Evolutionary conservation across 1,284 basidiomycete genomes (phyloP).

Genomic region (Puccinia coronata): DNA sequence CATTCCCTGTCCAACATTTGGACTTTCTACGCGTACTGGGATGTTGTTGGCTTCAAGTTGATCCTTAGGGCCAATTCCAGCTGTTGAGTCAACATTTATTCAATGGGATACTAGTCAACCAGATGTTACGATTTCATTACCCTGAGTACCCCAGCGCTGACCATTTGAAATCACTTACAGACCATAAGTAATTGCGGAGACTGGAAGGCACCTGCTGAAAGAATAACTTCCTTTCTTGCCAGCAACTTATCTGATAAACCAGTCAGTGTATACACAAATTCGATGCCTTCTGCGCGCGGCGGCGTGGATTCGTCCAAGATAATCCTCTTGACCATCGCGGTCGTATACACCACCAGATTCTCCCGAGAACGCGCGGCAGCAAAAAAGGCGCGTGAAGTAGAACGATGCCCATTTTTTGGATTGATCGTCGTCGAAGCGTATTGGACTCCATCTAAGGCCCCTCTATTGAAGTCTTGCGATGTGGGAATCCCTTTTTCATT

Average conservation of each 20-base stretch:
- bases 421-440: constrained; percentile 38
- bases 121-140: no score
- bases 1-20: constrained; percentile 34
- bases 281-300: constrained; percentile 22
- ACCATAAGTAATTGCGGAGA: constrained; percentile 56
- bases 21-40: constrained; percentile 20
- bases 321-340: constrained; percentile 25
- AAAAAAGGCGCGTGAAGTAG: constrained; percentile 25
- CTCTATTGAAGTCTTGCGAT: constrained; percentile 22
- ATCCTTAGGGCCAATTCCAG: constrained; percentile 35
- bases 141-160: no score
- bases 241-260: neutral
- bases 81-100: neutral
- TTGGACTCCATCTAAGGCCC: constrained; percentile 27
- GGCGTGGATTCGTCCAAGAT: constrained; percentile 27
- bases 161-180: constrained; percentile 7
- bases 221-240: constrained; percentile 55
- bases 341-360: constrained; percentile 38
- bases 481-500: constrained; percentile 55
- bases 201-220: constrained; percentile 56
- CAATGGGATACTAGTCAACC: no score
- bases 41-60: constrained; percentile 26
- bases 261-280: constrained; percentile 17
- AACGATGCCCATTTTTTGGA: constrained; percentile 21
- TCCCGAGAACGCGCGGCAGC: neutral